Percentiles rank a stretch among this genome's conserved stretches.
Evolutionary conservation across 257 asterid species (phyloP).

Genomic region (Solanum pennellii): DNA sequence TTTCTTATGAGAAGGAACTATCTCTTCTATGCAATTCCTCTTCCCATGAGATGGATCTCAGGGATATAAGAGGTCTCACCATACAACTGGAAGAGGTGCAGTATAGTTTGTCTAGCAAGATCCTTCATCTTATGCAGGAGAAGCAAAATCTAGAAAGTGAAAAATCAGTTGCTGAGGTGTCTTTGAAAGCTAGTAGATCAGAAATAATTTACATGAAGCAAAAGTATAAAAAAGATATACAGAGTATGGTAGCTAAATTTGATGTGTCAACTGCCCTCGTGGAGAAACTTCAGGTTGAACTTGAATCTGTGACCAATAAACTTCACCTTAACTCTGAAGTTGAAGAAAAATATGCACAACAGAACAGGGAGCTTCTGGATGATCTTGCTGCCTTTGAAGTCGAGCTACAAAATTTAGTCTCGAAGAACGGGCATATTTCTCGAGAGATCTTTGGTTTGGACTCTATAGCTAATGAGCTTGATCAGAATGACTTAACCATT

Average conservation of each 20-base stretch:
- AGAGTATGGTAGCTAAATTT: conserved; percentile 34
- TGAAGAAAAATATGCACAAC: conserved; percentile 39
- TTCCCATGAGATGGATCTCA: conserved; percentile 13
- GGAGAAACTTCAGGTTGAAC: conserved; percentile 57
- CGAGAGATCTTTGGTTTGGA: conserved; percentile 43
- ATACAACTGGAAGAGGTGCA: conserved; percentile 60
- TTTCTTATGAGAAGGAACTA: conserved; percentile 24
- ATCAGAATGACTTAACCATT: conserved; percentile 30
- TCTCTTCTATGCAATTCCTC: conserved; percentile 11
- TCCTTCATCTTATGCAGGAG: conserved; percentile 48
- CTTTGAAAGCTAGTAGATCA: conserved; percentile 42
- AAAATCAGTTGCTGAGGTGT: conserved; percentile 35
- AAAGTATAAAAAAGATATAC: conserved; percentile 40
- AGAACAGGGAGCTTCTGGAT: conserved; percentile 45
- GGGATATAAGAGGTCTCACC: conserved; percentile 34
- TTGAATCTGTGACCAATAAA: conserved; percentile 58
- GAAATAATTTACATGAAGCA: conserved; percentile 56
- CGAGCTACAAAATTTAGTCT: conserved; percentile 49
- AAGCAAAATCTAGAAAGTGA: conserved; percentile 47
- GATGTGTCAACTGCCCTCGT: conserved; percentile 54
- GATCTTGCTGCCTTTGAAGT: conserved; percentile 52
- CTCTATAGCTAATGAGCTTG: conserved; percentile 43
- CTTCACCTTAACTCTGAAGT: conserved; percentile 40
- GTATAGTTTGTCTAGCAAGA: conserved; percentile 24
- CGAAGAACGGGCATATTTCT: conserved; percentile 39